A percentile compares a stretch with the other conserved stretches of the same genome.
Conservation (phyloP, 2,329 filamentous ascomycete species). For the Periconia sp. region DNA sequence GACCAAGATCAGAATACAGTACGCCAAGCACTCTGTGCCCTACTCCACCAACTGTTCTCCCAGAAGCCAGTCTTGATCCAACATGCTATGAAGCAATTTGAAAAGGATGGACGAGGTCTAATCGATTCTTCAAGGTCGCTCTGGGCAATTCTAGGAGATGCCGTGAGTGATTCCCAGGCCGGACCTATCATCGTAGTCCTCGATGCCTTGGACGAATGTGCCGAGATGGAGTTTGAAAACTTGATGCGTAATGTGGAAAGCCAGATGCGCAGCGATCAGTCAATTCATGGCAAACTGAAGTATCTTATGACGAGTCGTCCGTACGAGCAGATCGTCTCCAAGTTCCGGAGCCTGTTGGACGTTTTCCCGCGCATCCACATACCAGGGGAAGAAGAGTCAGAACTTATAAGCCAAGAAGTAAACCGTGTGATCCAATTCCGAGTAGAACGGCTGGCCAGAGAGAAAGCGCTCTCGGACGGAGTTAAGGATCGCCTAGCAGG, state of each 20-base stretch:
- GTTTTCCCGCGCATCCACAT: slow-evolving; percentile 14
- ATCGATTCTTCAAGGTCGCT: not conserved
- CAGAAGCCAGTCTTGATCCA: not conserved
- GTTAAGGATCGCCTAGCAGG: not conserved
- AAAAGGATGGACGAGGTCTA: not conserved
- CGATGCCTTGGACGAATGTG: slow-evolving; percentile 40
- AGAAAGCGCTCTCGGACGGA: not conserved
- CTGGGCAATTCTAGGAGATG: slow-evolving; percentile 4
- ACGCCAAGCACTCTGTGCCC: slow-evolving; percentile 2
- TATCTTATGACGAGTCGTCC: slow-evolving; percentile 40
- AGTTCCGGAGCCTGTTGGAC: slow-evolving; percentile 12
- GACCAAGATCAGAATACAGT: slow-evolving; percentile 6
- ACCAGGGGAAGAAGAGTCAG: slow-evolving; percentile 20
- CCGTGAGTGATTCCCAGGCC: not conserved
- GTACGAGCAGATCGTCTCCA: slow-evolving; percentile 21
- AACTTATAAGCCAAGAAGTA: slow-evolving; percentile 33
- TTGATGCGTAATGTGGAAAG: not conserved
- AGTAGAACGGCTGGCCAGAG: not conserved
- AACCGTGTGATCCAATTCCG: slow-evolving; percentile 17
- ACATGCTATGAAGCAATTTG: not conserved
- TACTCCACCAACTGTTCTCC: slow-evolving; percentile 10
- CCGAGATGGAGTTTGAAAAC: slow-evolving; percentile 8
- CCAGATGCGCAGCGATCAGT: too few species aligned
- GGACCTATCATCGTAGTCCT: slow-evolving; percentile 23
- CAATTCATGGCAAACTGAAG: slow-evolving; percentile 31